Evolutionary conservation across 2,329 filamentous ascomycete genomes (phyloP).

Genomic region (Penicillium paneum): DNA sequence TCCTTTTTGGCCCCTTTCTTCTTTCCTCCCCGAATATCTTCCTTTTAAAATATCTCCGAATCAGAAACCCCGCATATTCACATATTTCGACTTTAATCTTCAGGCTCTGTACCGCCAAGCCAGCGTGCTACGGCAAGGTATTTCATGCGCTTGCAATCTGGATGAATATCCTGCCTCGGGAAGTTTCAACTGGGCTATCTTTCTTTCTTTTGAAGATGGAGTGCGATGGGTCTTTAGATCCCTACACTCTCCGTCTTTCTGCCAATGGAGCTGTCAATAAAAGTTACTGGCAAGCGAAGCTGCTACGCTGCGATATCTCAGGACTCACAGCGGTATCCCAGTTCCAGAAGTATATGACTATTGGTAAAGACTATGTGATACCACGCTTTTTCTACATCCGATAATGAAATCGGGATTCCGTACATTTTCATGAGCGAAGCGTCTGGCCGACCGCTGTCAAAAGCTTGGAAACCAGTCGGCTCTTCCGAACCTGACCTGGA

Average conservation of each 20-base stretch:
- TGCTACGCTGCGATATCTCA: background rate
- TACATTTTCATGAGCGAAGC: background rate
- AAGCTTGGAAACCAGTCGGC: background rate
- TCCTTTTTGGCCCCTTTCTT: no score
- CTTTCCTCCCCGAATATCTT: no score
- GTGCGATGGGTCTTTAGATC: background rate
- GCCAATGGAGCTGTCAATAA: background rate
- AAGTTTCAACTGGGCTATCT: conserved; percentile 2
- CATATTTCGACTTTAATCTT: background rate
- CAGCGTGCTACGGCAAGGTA: background rate
- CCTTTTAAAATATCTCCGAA: no score
- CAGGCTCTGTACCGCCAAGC: background rate
- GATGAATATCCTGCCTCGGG: background rate
- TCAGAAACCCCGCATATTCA: no score
- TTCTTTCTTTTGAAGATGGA: background rate
- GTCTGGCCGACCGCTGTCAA: background rate
- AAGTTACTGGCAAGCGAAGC: conserved; percentile 1
- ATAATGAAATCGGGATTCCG: background rate
- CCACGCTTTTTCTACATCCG: no score
- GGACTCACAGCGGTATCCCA: background rate
- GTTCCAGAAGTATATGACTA: conserved; percentile 1
- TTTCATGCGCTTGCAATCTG: background rate
- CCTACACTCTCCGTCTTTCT: background rate
- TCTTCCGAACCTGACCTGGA: background rate
- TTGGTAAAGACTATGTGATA: no score